Base-by-base conservation (phyloP, 2,329 filamentous ascomycete species). In the Colletotrichum sp. region DNA sequence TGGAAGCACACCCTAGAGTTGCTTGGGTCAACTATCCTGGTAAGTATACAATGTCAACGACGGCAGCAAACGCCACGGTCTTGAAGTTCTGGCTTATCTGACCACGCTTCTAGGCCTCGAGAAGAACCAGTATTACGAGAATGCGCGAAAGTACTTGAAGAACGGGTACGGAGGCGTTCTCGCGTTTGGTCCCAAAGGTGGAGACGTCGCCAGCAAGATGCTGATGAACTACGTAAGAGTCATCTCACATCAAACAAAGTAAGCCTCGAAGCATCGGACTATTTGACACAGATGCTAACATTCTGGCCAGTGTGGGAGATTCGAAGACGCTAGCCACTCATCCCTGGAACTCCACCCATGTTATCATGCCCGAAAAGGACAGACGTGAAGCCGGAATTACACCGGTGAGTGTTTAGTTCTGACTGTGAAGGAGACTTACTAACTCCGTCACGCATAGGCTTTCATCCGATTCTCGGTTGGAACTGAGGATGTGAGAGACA, bases 11-110 rank as follows among this genome's bases (percentile, higher is more conserved):
- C 80, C 87, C 91, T 70, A 89, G 93, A 78, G 92, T 95, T 18
- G 88, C 88, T 71, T 95, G 93, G 93, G 93, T 95, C 9, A 91
- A 91, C 64, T 95, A 95, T 80, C 93, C 92, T 0, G 93, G 93
- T 95, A 67, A 5, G 65, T 0, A 52, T 13, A 15, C 12, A 36
- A 24, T 2, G n/a, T n/a, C 18, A 16, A 26, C 16, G 16, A 48
- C 16, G 16, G 21, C 8, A 18, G 34, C 1, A 13, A 66, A 48
- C n/a, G 43, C 43, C n/a, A 52, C n/a, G 10, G 10, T 21, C 10
- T 21, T 52, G n/a, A 13, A 13, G 12, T 4, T n/a, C 28, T 30
- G 21, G 30, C 24, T 28, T 12, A 28, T 18, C 36, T 48, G 4
- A 66, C 36, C 18, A 18, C n/a, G 16, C 13, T n/a, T 18, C 1